phyloP scores from a whole-genome alignment of 805 yeast species.

The Saccharomycodes ludwigii region DNA sequence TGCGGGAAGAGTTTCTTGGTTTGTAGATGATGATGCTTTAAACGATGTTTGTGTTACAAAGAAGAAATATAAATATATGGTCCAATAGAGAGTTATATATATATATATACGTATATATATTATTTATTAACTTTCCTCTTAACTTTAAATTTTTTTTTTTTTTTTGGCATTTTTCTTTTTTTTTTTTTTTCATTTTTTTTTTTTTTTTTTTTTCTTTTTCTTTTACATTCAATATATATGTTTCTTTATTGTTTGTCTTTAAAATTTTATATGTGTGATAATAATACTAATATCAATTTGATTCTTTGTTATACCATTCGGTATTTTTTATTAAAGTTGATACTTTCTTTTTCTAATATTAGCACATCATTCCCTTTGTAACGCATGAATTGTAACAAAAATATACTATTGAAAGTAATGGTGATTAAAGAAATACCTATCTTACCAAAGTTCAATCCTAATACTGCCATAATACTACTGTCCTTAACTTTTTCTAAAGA shows the following conservation, averaged over 20 bases:
- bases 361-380: neutral
- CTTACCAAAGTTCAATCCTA: constrained; percentile 26
- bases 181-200: neutral
- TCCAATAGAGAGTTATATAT: no score
- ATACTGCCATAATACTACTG: constrained; percentile 11
- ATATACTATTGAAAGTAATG: constrained; percentile 25
- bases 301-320: no score
- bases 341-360: no score
- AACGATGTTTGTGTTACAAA: constrained; percentile 48
- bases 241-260: no score
- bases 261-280: no score
- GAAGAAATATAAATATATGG: constrained; percentile 17
- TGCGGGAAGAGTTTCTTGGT: constrained; percentile 96
- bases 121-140: neutral
- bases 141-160: neutral
- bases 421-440: constrained; percentile 29
- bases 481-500: constrained; percentile 9
- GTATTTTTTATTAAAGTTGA: no score
- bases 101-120: no score
- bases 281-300: no score
- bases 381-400: constrained; percentile 23
- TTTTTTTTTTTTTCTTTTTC: neutral
- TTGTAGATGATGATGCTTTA: constrained; percentile 88
- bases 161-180: neutral
- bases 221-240: neutral